phyloP scores from a whole-genome alignment of 2,329 filamentous ascomycete species.

The Davidsoniella virescens region DNA sequence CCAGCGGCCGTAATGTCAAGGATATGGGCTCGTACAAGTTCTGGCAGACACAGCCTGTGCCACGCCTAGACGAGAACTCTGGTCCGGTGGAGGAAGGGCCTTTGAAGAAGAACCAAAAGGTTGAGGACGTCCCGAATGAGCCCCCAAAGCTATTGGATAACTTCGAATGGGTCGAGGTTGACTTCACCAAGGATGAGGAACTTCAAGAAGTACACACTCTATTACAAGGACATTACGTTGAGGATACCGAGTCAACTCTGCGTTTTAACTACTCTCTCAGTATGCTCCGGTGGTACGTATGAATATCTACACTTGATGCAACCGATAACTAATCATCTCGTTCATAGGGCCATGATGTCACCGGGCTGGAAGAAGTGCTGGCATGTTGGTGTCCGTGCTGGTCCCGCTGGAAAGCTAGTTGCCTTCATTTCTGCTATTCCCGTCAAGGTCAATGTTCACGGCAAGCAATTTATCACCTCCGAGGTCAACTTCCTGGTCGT shows the following conservation, averaged over 20 bases:
- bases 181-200: constrained; percentile 61
- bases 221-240: constrained; percentile 86
- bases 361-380: constrained; percentile 89
- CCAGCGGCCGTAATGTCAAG: constrained; percentile 76
- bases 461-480: constrained; percentile 57
- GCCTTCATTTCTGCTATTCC: constrained; percentile 94
- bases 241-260: constrained; percentile 94
- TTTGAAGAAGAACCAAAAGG: constrained; percentile 55
- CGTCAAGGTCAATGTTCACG: constrained; percentile 62
- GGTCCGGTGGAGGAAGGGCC: constrained; percentile 56
- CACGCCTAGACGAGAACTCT: constrained; percentile 51
- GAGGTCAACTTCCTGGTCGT: constrained; percentile 98
- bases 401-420: constrained; percentile 70
- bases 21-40: constrained; percentile 98
- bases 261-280: constrained; percentile 87
- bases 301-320: background rate
- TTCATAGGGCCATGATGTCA: constrained; percentile 68
- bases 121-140: constrained; percentile 63
- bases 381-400: constrained; percentile 84
- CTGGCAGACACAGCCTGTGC: constrained; percentile 94
- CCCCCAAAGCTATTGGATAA: constrained; percentile 60
- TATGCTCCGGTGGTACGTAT: constrained; percentile 68
- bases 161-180: constrained; percentile 90
- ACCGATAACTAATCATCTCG: background rate
- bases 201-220: constrained; percentile 85